A percentile compares a stretch with the other conserved stretches of the same genome.
Evolutionary conservation across 805 yeast genomes (phyloP).

Genomic region (Brettanomyces nanus): DNA sequence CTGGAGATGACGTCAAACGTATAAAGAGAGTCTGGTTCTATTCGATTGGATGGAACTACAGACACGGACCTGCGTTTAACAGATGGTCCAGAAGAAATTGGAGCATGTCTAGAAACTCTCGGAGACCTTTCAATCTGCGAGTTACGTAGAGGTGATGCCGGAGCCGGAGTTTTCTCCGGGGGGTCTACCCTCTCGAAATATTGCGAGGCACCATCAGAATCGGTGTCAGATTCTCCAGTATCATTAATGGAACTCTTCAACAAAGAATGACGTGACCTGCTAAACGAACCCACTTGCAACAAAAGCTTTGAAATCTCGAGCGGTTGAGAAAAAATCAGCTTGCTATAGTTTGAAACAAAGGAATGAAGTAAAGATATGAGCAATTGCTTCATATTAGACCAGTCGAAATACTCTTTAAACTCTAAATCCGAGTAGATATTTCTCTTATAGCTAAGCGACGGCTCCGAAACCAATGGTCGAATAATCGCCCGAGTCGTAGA

Average conservation of each 20-base stretch:
- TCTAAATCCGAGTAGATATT: slow-evolving; percentile 51
- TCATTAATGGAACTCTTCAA: background rate
- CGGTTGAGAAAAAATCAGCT: slow-evolving; percentile 73
- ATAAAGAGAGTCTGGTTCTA: slow-evolving; percentile 52
- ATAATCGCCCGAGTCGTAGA: slow-evolving; percentile 1
- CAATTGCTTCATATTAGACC: slow-evolving; percentile 47
- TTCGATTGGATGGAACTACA: slow-evolving; percentile 8
- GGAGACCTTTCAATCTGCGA: slow-evolving; percentile 14
- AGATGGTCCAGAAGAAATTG: background rate
- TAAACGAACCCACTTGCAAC: slow-evolving; percentile 70
- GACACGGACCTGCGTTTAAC: background rate
- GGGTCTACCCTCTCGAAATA: slow-evolving; percentile 2
- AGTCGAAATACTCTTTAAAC: slow-evolving; percentile 57
- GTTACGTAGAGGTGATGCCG: slow-evolving; percentile 9
- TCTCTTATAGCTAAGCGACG: slow-evolving; percentile 15
- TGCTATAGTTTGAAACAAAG: slow-evolving; percentile 60
- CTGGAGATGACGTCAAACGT: slow-evolving; percentile 60
- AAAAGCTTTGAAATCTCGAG: slow-evolving; percentile 75
- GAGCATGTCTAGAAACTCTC: background rate
- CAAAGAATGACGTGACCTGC: slow-evolving; percentile 12
- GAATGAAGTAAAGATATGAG: slow-evolving; percentile 49
- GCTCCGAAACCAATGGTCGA: slow-evolving; percentile 8
- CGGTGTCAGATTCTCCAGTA: background rate
- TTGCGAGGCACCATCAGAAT: background rate
- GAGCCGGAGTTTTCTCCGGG: background rate